Conservation (phyloP, 345 rosid genomes). For the Dimocarpus longan region DNA sequence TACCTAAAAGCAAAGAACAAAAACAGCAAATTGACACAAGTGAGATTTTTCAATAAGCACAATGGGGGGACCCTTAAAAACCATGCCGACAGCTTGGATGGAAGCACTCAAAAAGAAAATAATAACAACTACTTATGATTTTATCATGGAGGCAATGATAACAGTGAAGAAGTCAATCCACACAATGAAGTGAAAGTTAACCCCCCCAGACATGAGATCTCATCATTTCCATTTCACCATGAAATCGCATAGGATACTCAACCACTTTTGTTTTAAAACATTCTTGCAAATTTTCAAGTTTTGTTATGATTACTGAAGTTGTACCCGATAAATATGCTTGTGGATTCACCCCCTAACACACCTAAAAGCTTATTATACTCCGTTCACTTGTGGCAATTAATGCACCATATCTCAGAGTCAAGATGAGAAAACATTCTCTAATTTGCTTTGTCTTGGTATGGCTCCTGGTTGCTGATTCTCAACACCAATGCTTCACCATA, state of each 20-base stretch:
- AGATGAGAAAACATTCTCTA: conserved; percentile 40
- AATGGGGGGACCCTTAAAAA: conserved; percentile 27
- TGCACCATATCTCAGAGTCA: conserved; percentile 21
- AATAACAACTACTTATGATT: conserved; percentile 19
- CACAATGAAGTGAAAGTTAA: conserved; percentile 40
- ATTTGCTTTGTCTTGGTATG: conserved; percentile 36
- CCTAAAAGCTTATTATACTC: conserved; percentile 7
- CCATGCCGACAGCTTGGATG: conserved; percentile 25
- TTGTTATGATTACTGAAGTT: conserved; percentile 39
- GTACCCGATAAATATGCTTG: conserved; percentile 27
- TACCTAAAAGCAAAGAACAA: not conserved
- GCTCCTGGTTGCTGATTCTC: conserved; percentile 40
- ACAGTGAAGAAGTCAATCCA: conserved; percentile 48
- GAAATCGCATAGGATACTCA: conserved; percentile 53
- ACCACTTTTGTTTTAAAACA: conserved; percentile 39
- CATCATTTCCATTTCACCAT: conserved; percentile 7
- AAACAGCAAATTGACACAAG: conserved; percentile 5
- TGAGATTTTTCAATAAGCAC: conserved; percentile 18
- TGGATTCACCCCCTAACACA: conserved; percentile 14
- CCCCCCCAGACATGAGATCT: conserved; percentile 32
- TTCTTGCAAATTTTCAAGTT: conserved; percentile 36
- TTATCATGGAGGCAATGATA: conserved; percentile 51
- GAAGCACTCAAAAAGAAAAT: conserved; percentile 37
- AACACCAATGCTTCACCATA: conserved; percentile 19
- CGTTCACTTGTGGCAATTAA: conserved; percentile 18